phyloP scores from a whole-genome alignment of 306 rosid genomes.

The Hippophae rhamnoides region DNA sequence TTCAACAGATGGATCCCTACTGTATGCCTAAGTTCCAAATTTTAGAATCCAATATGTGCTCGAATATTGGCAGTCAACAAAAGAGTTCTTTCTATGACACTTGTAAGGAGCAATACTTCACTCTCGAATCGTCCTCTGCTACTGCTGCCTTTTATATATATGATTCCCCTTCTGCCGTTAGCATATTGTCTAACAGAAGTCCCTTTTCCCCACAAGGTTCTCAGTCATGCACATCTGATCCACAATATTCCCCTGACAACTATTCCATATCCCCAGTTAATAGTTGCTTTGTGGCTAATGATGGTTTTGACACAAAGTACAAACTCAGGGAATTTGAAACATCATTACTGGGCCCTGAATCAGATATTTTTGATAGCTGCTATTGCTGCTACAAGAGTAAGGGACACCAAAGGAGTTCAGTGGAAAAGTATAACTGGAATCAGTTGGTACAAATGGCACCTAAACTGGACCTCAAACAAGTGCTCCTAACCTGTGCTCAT shows the following conservation, averaged over 20 bases:
- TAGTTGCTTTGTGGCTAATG: slow-evolving; percentile 50
- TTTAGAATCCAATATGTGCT: slow-evolving; percentile 37
- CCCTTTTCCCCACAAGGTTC: slow-evolving; percentile 68
- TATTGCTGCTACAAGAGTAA: slow-evolving; percentile 31
- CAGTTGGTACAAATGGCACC: slow-evolving; percentile 41
- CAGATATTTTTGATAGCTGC: slow-evolving; percentile 50
- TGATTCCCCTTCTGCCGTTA: slow-evolving; percentile 67
- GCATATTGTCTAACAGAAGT: slow-evolving; percentile 60
- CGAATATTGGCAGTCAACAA: slow-evolving; percentile 46
- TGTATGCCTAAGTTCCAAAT: slow-evolving; percentile 32
- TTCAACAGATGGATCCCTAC: slow-evolving; percentile 35
- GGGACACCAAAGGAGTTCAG: slow-evolving; percentile 16
- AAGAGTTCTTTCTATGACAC: slow-evolving; percentile 45
- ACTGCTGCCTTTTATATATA: slow-evolving; percentile 22
- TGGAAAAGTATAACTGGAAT: slow-evolving; percentile 26
- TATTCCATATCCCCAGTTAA: slow-evolving; percentile 59
- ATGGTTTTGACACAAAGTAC: slow-evolving; percentile 38
- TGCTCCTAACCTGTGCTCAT: slow-evolving; percentile 50
- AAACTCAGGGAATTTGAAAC: slow-evolving; percentile 40
- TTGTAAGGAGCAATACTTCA: slow-evolving; percentile 41
- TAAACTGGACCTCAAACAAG: slow-evolving; percentile 33
- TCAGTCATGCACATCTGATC: slow-evolving; percentile 58
- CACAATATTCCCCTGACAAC: slow-evolving; percentile 52
- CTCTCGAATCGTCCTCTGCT: slow-evolving; percentile 66
- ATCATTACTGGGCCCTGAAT: slow-evolving; percentile 60